phyloP scores from a whole-genome alignment of 768 basidiomycete genomes.

The Rhizopogon roseolus region DNA sequence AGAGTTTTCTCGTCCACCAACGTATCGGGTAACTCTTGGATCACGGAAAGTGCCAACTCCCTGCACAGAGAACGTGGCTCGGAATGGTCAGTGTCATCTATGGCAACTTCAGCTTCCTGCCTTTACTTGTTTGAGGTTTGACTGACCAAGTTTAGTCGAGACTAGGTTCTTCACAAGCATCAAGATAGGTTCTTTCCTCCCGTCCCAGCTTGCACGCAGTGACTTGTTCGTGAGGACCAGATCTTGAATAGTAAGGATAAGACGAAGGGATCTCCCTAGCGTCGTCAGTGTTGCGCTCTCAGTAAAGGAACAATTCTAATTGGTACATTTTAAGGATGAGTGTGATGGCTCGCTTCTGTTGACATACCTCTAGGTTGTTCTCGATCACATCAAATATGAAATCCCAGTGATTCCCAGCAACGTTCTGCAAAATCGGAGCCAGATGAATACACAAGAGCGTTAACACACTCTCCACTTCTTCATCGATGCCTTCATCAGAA shows the following conservation, averaged over 20 bases:
- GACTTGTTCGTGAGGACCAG: slow-evolving; percentile 68
- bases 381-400: slow-evolving; percentile 87
- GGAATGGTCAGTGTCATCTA: slow-evolving; percentile 26
- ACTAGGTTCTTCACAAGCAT: slow-evolving; percentile 59
- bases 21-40: slow-evolving; percentile 59
- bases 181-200: slow-evolving; percentile 47
- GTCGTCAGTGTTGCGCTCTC: slow-evolving; percentile 56
- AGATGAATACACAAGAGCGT: slow-evolving; percentile 69
- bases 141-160: slow-evolving; percentile 13
- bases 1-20: slow-evolving; percentile 63
- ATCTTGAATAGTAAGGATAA: slow-evolving; percentile 68
- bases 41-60: slow-evolving; percentile 62
- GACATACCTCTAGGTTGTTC: slow-evolving; percentile 76
- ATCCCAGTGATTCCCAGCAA: slow-evolving; percentile 89
- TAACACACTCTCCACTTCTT: slow-evolving; percentile 77
- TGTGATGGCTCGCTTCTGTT: not conserved
- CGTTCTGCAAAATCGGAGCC: slow-evolving; percentile 83
- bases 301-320: slow-evolving; percentile 53
- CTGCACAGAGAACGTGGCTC: slow-evolving; percentile 63
- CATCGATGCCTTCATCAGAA: slow-evolving; percentile 58
- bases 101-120: slow-evolving; percentile 1
- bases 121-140: not conserved
- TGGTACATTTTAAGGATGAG: not conserved
- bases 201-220: slow-evolving; percentile 66
- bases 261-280: slow-evolving; percentile 63